Base-by-base conservation (phyloP, 441 rosid species). In the Adansonia madagascariensis region DNA sequence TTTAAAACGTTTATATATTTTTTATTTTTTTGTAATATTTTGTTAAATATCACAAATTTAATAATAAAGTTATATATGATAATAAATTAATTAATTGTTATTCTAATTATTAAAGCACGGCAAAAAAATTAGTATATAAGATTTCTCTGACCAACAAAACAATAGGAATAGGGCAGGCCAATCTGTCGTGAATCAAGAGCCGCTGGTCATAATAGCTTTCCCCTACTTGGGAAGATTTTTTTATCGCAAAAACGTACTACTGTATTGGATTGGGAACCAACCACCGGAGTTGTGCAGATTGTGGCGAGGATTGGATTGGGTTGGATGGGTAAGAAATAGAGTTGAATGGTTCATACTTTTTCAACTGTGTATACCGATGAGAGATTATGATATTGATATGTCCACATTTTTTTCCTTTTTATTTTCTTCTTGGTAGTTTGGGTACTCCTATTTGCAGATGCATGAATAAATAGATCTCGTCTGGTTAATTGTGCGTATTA, bases 291-390 rank as follows among this genome's bases (percentile, higher is more conserved):
- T 49, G 8, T 69, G 50, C 57, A 22, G 73, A 69, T 49, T 49
- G 18, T 10, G 57, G 73, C 39, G 59, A 69, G 11, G 59, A 22
- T 62, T 62, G 44, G 3, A 31, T 62, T 62, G 66, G n/a, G 31
- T 69, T 68, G 35, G 55, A 46, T 43, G 71, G 53, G 71, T 44
- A 66, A 17, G 52, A 10, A 66, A 18, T 18, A 66, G 31, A 8
- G 27, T 66, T 62, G 65, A 60, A 60, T 60, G 39, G 65, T 60
- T 22, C 39, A 60, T 60, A 22, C 65, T 60, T 60, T 60, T 22
- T 27, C 12, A 24, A 24, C 7, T 24, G 63, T 60, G n/a, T 60
- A 35, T 50, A 50, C 55, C n/a, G 55, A 50, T 50, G 15, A 14
- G 15, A 12, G 43, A 61, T 27, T 61, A 61, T 14, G 27, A 11